Evolutionary conservation across 2,329 filamentous ascomycete species (phyloP).

Genomic region (Rhynchosporium agropyri): DNA sequence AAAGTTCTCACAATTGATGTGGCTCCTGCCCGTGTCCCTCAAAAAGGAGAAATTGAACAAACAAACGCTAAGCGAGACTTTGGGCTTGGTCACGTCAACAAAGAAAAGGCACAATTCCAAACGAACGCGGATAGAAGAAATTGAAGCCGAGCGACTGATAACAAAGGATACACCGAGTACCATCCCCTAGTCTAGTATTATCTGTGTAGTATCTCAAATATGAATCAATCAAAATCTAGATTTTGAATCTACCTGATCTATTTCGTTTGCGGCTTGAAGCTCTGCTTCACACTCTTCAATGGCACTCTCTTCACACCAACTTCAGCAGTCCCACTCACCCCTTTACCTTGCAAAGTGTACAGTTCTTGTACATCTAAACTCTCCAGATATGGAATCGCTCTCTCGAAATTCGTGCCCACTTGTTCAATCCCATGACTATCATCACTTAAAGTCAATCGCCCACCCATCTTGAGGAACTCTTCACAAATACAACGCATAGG

Average conservation of each 20-base stretch:
- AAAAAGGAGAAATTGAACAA: background rate
- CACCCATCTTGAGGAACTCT: conserved; percentile 72
- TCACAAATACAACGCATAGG: conserved; percentile 77
- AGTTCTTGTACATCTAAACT: conserved; percentile 65
- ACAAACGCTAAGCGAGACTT: background rate
- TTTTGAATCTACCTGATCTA: background rate
- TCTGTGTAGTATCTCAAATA: too few relatives aligned
- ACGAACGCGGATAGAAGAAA: background rate
- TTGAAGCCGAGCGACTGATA: background rate
- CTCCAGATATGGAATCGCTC: conserved; percentile 70
- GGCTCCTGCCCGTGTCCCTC: background rate
- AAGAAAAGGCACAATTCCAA: background rate
- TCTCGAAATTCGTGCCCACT: conserved; percentile 80
- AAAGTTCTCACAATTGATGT: background rate
- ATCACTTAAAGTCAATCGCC: conserved; percentile 88
- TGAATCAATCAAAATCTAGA: background rate
- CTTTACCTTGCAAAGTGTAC: conserved; percentile 41
- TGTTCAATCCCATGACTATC: conserved; percentile 91
- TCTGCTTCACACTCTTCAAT: conserved; percentile 32
- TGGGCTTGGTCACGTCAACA: conserved; percentile 7
- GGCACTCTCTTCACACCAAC: conserved; percentile 25
- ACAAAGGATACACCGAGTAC: background rate
- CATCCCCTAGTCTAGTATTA: background rate
- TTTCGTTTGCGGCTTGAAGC: conserved; percentile 25
- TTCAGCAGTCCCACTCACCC: conserved; percentile 4